Conservation (phyloP, 192 early-diverging fungal species). For the Coemansia sp. region DNA sequence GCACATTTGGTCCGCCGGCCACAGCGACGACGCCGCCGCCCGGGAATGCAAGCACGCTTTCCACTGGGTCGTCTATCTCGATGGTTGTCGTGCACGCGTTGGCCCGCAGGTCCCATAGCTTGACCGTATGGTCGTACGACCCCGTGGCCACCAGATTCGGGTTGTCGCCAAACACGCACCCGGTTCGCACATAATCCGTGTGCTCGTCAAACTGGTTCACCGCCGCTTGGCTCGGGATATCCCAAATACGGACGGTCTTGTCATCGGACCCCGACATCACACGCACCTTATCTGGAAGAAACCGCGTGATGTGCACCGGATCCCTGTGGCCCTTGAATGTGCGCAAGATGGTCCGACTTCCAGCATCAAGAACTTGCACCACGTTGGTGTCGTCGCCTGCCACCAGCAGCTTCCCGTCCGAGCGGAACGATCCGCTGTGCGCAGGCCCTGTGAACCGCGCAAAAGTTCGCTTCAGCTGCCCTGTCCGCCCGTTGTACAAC, state of each 20-base stretch:
- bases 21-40: slow-evolving; percentile 74
- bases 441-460: slow-evolving; percentile 91
- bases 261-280: slow-evolving; percentile 91
- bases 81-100: slow-evolving; percentile 74
- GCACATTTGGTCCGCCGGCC: slow-evolving; percentile 71
- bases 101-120: slow-evolving; percentile 87
- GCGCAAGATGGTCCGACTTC: slow-evolving; percentile 67
- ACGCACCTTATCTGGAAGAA: slow-evolving; percentile 75
- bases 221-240: slow-evolving; percentile 78
- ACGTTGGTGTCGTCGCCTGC: slow-evolving; percentile 89
- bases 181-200: slow-evolving; percentile 88
- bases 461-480: slow-evolving; percentile 85
- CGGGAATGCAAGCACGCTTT: slow-evolving; percentile 80
- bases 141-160: slow-evolving; percentile 80
- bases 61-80: slow-evolving; percentile 84
- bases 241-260: slow-evolving; percentile 90
- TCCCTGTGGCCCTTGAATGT: slow-evolving; percentile 63
- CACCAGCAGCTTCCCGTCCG: slow-evolving; percentile 88
- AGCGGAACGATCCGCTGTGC: slow-evolving; percentile 74
- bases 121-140: slow-evolving; percentile 95
- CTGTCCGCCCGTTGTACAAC: slow-evolving; percentile 82
- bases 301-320: slow-evolving; percentile 80
- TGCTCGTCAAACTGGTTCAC: slow-evolving; percentile 76
- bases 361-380: slow-evolving; percentile 78
- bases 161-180: slow-evolving; percentile 70